Evolutionary conservation across 176 grass and related monocot genomes (phyloP), one percentile per base, ranked within the genome.

Genomic region (Coix lacrymajobi): DNA sequence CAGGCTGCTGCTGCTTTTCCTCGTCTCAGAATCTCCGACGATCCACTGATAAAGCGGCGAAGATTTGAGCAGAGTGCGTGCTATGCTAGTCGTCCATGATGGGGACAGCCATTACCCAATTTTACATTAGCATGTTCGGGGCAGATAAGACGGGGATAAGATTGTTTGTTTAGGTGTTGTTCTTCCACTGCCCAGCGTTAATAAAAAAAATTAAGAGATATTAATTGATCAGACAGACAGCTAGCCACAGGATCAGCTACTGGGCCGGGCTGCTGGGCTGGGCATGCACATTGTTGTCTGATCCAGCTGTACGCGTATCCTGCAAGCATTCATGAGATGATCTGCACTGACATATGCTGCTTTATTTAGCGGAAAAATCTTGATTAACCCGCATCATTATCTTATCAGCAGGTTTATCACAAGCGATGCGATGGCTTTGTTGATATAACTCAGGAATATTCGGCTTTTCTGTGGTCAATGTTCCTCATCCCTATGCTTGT

Each of bases 131-230:
- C 72, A 89, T 89, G 65, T 82, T 86, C 78, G 57, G 5, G 56
- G 44, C 65, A 85, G 88, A 86, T 89, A 86, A 89, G 83, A 78
- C 31, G 16, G 83, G 52, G 78, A 89, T 89, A 89, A 89, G 22
- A 89, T 81, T 86, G 43, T 78, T 85, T 89, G 83, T 72, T 71
- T 89, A 17, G 72, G 43, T 6, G 20, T 45, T 81, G 65, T 73
- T 77, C 64, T 81, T 57, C 65, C 73, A 86, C 71, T 82, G 78
- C 56, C 44, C 64, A 39, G 7, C 22, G 30, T 80, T 66, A 57
- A n/a, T n/a, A n/a, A n/a, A n/a, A n/a, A n/a, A n/a, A n/a, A n/a
- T n/a, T n/a, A n/a, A n/a, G n/a, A 85, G 83, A 81, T 84, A 65
- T 77, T n/a, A 68, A 71, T 77, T n/a, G 61, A 71, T 80, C 60